Evolutionary conservation across 768 basidiomycete species (phyloP).

Genomic region (Naematelia aurantialba): DNA sequence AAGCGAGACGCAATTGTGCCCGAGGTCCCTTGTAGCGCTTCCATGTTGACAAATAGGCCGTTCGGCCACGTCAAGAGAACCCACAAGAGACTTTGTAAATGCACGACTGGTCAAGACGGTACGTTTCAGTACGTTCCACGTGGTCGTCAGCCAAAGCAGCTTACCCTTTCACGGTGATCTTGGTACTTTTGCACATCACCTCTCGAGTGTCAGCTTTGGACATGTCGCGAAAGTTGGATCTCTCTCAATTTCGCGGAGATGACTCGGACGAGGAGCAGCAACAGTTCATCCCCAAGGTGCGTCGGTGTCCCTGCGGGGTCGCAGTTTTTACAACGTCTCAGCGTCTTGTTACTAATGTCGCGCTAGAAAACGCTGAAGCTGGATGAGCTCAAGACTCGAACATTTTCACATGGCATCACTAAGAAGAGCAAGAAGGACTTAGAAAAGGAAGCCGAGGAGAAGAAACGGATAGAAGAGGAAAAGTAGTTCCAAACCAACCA

Average conservation of each 20-base stretch:
- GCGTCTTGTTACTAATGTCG: neutral
- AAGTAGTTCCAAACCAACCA: constrained; percentile 21
- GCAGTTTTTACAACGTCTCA: too few species aligned
- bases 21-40: constrained; percentile 14
- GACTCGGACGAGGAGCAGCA: constrained; percentile 43
- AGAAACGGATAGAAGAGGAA: constrained; percentile 61
- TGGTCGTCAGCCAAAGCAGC: too few species aligned
- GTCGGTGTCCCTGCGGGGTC: constrained; percentile 8
- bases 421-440: constrained; percentile 87
- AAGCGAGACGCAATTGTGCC: constrained; percentile 47
- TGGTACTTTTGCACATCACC: too few species aligned
- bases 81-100: too few species aligned
- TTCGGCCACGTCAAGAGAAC: neutral
- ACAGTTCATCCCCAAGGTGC: constrained; percentile 30
- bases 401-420: constrained; percentile 75
- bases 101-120: too few species aligned
- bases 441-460: constrained; percentile 87
- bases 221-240: constrained; percentile 46
- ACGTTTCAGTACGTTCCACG: too few species aligned
- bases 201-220: too few species aligned
- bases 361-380: constrained; percentile 59
- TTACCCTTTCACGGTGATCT: too few species aligned
- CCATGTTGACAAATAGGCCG: constrained; percentile 4
- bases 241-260: constrained; percentile 47
- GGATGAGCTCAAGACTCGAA: constrained; percentile 77